A percentile compares a stretch with the other conserved stretches of the same genome.
These are phyloP conservation scores for Elaphomyces granulatus DNA, from an alignment of 495 filamentous ascomycete genomes.

Conservation along the genomic window DNA sequence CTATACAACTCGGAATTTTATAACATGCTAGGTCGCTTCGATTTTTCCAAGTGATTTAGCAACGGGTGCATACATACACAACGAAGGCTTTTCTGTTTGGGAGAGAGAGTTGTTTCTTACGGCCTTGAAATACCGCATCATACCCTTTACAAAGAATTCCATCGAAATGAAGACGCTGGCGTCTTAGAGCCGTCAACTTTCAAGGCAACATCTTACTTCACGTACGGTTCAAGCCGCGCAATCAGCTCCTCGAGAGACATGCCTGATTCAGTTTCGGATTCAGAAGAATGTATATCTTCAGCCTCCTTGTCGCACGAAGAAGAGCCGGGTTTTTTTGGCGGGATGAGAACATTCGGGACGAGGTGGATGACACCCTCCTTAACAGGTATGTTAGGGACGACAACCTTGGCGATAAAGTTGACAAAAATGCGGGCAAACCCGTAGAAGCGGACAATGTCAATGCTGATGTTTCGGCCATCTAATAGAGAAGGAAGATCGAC, in stretches of 20 bases:
- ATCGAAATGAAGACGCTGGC: too few species aligned
- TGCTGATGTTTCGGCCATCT: not conserved
- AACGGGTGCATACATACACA: too few species aligned
- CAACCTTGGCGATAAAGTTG: slow-evolving; percentile 16
- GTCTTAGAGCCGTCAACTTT: too few species aligned
- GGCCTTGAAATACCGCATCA: too few species aligned
- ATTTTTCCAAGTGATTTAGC: too few species aligned
- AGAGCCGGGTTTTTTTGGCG: slow-evolving; percentile 1
- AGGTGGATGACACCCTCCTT: slow-evolving; percentile 5
- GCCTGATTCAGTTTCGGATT: not conserved
- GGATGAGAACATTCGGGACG: slow-evolving; percentile 1
- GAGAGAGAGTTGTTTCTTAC: too few species aligned
- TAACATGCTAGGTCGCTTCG: too few species aligned
- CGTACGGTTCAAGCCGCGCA: slow-evolving; percentile 1
- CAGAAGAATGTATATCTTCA: not conserved
- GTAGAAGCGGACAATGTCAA: slow-evolving; percentile 5
- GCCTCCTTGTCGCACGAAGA: not conserved
- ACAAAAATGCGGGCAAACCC: not conserved
- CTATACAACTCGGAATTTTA: too few species aligned
- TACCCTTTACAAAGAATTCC: too few species aligned
- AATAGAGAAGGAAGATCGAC: slow-evolving; percentile 2
- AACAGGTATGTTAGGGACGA: slow-evolving; percentile 14
- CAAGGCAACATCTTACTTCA: too few species aligned
- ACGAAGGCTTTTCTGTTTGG: too few species aligned
- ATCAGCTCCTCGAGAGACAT: slow-evolving; percentile 2